A percentile compares a stretch with the other conserved stretches of the same genome.
Conservation (phyloP, 768 basidiomycete species). For the Hortiboletus campestris region DNA sequence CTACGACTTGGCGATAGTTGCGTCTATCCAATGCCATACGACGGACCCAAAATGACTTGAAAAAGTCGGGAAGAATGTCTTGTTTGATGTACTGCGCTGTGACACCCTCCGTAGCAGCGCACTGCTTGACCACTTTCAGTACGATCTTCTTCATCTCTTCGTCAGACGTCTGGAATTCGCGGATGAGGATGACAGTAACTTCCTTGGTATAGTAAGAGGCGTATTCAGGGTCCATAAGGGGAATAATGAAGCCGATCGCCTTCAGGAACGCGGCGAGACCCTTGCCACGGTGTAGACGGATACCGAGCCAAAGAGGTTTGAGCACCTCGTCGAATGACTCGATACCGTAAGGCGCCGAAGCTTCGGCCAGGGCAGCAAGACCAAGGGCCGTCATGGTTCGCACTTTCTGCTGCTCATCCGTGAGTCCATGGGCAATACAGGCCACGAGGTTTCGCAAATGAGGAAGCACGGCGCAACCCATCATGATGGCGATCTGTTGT, state of each 20-base stretch:
- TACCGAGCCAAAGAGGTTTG: conserved; percentile 79
- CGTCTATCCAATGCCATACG: conserved; percentile 96
- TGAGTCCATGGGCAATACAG: conserved; percentile 82
- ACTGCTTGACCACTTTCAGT: conserved; percentile 97
- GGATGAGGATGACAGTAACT: conserved; percentile 93
- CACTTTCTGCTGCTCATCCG: conserved; percentile 80
- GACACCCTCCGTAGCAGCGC: conserved; percentile 97
- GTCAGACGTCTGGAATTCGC: conserved; percentile 98
- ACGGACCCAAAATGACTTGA: conserved; percentile 98
- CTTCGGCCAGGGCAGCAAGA: conserved; percentile 92
- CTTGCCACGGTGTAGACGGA: conserved; percentile 75
- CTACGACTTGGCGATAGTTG: conserved; percentile 96
- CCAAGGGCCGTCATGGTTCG: conserved; percentile 77
- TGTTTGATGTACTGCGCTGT: conserved; percentile 94
- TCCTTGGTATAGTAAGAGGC: conserved; percentile 99
- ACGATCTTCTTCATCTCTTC: conserved; percentile 99
- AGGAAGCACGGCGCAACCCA: conserved; percentile 97
- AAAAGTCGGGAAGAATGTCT: conserved; percentile 98
- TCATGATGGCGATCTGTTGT: conserved; percentile 99
- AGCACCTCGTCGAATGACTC: conserved; percentile 97
- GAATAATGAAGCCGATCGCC: conserved; percentile 99
- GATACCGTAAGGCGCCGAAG: conserved; percentile 97
- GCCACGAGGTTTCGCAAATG: conserved; percentile 96
- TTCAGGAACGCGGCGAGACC: conserved; percentile 77
- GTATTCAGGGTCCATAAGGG: conserved; percentile 99